These are phyloP conservation scores for Mucor piriformis DNA, from an alignment of 371 early-diverging fungal genomes.

Conservation along the genomic window DNA sequence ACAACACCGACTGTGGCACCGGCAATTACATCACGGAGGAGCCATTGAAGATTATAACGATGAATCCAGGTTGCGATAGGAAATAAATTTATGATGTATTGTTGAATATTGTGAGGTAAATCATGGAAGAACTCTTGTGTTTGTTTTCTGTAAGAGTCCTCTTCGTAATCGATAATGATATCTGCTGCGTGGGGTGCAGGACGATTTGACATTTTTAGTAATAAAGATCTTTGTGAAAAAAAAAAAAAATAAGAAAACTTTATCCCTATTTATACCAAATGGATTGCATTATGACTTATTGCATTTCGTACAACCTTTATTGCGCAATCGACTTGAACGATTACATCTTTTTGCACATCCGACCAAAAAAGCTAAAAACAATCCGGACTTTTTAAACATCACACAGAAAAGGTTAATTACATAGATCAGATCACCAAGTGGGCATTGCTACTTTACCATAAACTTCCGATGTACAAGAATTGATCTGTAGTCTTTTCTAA, in stretches of 20 bases:
- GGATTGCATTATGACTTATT: not conserved
- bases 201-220: not conserved
- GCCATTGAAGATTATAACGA: slow-evolving; percentile 77
- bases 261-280: slow-evolving; percentile 12
- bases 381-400: not conserved
- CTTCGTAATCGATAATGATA: slow-evolving; percentile 50
- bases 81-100: slow-evolving; percentile 49
- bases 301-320: slow-evolving; percentile 17
- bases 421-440: not conserved
- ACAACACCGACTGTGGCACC: slow-evolving; percentile 87
- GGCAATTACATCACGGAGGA: slow-evolving; percentile 81
- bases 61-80: slow-evolving; percentile 76
- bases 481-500: too few species aligned
- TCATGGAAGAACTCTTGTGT: slow-evolving; percentile 27
- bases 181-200: slow-evolving; percentile 7
- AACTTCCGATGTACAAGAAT: too few species aligned
- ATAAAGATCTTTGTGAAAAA: not conserved
- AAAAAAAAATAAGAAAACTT: not conserved
- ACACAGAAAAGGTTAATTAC: not conserved
- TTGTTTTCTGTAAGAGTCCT: slow-evolving; percentile 30
- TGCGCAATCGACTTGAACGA: slow-evolving; percentile 40
- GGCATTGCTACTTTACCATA: too few species aligned
- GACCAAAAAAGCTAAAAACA: not conserved
- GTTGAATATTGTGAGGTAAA: slow-evolving; percentile 35
- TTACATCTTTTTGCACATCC: slow-evolving; percentile 30